Conservation (phyloP, 148 eudicot species). For the Camellia sinensis region DNA sequence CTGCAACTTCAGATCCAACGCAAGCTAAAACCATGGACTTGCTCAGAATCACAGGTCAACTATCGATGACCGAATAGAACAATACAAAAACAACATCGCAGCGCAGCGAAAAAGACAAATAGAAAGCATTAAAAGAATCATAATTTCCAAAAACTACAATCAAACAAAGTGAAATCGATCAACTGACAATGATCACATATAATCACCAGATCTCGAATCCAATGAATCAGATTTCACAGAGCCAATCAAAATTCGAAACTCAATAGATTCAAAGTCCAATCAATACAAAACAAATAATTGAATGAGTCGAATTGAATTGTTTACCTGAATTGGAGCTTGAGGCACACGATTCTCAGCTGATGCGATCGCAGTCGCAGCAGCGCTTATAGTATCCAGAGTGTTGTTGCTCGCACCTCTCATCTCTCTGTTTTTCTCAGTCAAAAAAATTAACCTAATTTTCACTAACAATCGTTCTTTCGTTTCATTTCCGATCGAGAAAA, state of each 20-base stretch:
- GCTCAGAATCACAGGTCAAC: slow-evolving; percentile 7
- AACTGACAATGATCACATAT: background rate
- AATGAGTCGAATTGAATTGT: background rate
- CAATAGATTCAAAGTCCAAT: slow-evolving; percentile 4
- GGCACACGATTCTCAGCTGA: slow-evolving; percentile 66
- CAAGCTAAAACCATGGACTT: background rate
- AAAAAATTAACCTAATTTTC: slow-evolving; percentile 10
- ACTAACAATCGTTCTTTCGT: background rate
- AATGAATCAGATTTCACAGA: background rate
- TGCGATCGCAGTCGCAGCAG: slow-evolving; percentile 86
- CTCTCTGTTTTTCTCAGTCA: slow-evolving; percentile 17
- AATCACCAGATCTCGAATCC: slow-evolving; percentile 12
- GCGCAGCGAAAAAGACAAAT: background rate
- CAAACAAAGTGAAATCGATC: slow-evolving; percentile 8
- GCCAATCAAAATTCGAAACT: background rate
- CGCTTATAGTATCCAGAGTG: slow-evolving; percentile 73
- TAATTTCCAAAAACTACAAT: background rate
- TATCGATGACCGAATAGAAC: background rate
- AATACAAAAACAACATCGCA: background rate
- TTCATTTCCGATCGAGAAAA: background rate
- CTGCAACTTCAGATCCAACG: slow-evolving; percentile 14
- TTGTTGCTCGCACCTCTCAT: slow-evolving; percentile 52
- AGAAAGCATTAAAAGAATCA: background rate
- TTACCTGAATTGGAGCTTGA: slow-evolving; percentile 56
- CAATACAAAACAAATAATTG: background rate